Conservation (phyloP, 257 asterid genomes). For the Datura wrightii region DNA sequence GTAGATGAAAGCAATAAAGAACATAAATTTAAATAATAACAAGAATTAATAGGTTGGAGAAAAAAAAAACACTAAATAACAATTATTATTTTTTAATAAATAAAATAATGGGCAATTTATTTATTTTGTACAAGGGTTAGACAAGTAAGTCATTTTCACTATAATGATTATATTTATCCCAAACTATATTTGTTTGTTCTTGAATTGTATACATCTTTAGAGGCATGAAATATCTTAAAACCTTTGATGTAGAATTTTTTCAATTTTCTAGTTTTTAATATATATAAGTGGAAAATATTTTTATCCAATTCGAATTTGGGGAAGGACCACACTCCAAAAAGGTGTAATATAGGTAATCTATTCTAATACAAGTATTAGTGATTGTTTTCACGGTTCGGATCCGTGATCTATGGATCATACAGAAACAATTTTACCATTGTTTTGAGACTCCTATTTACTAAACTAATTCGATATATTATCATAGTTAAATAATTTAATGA, state of each 20-base stretch:
- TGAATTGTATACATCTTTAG: background rate
- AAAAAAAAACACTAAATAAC: background rate
- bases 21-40: background rate
- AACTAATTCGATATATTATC: no score
- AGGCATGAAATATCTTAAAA: constrained; percentile 1
- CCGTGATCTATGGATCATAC: no score
- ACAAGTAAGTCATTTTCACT: constrained; percentile 22
- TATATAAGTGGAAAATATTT: background rate
- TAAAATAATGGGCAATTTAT: background rate
- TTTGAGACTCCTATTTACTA: no score
- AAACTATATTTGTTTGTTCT: background rate
- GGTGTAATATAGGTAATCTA: no score
- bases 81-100: background rate
- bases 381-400: no score
- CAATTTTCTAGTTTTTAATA: background rate
- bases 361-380: no score
- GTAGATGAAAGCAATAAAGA: background rate
- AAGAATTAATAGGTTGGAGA: background rate
- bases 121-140: background rate
- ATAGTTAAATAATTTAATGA: background rate
- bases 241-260: background rate
- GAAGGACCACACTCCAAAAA: no score
- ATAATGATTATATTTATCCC: background rate
- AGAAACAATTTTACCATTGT: no score
- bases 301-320: no score